phyloP scores from a whole-genome alignment of 2,329 filamentous ascomycete genomes.

The Aspergillus sclerotialis region DNA sequence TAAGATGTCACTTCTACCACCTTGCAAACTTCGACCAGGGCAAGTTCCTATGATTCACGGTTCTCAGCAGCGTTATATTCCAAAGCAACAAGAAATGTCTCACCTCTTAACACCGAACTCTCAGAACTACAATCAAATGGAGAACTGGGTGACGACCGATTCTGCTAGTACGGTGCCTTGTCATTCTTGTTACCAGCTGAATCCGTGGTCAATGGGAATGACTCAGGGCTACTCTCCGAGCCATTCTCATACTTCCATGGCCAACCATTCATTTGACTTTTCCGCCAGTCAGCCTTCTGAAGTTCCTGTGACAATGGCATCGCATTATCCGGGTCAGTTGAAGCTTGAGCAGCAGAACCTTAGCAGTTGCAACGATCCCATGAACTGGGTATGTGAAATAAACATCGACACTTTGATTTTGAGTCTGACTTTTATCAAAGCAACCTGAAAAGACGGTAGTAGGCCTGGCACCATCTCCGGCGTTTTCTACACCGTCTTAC shows the following conservation, averaged over 20 bases:
- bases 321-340: slow-evolving; percentile 8
- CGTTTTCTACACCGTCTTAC: slow-evolving; percentile 16
- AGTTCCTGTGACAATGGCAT: too few relatives aligned
- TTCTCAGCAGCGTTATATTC: slow-evolving; percentile 10
- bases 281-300: too few relatives aligned
- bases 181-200: slow-evolving; percentile 4
- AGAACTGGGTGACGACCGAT: too few relatives aligned
- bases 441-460: neutral
- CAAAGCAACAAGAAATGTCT: slow-evolving; percentile 13
- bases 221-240: slow-evolving; percentile 8
- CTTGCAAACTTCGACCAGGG: slow-evolving; percentile 12
- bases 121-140: slow-evolving; percentile 12
- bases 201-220: slow-evolving; percentile 6
- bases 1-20: slow-evolving; percentile 18
- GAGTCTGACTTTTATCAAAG: slow-evolving; percentile 5
- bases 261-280: neutral
- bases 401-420: slow-evolving; percentile 3
- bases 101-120: slow-evolving; percentile 8
- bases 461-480: slow-evolving; percentile 12
- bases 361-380: neutral
- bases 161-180: too few relatives aligned
- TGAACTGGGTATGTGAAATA: slow-evolving; percentile 10
- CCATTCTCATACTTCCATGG: slow-evolving; percentile 3
- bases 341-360: slow-evolving; percentile 6
- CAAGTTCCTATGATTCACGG: slow-evolving; percentile 17